Evolutionary conservation across 495 filamentous ascomycete species (phyloP), one percentile per base, ranked within the genome.

Genomic region (Terfezia claveryi): DNA sequence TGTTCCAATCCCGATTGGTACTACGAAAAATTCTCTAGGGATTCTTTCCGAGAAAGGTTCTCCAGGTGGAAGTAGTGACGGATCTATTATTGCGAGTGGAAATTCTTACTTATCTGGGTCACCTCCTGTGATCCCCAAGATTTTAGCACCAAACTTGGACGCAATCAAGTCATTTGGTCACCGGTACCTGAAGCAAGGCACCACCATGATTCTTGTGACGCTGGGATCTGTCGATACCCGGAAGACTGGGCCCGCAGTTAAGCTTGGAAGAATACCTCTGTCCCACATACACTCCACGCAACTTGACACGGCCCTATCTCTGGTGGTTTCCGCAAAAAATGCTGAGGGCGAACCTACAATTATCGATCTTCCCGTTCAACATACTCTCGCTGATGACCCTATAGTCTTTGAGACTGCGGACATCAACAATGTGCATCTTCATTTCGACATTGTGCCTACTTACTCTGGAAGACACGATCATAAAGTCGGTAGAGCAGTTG

Each of bases 361-460:
- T 37, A 83, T 95, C 61, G 91, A 96, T 67, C 71, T 98, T 16
- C 91, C 91, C 0, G 81, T 94, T 6, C 85, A 94, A 61, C 89
- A 94, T 27, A 92, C 89, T 60, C 83, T 94, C 57, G 82, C 80
- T 36, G 63, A 65, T 17, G 88, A 94, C 58, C 91, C 91, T 0
- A 86, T 96, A 36, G 75, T 82, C 0, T 96, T 98, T 68, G 82
- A 80, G 54, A 80, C 89, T 0, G 72, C 66, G 14, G 87, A 96
- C 64, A 73, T 77, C 2, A 73, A 74, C 54, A 87, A 85, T 61
- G 88, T 95, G 44, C 86, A 87, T 67, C 71, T 98, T 20, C 72
- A 91, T 38, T 98, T 98, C 61, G 91, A 98, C 62, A 86, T 98
- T 55, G 80, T 96, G 10, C 91, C 89, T n/a, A 96, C 92, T 2